Base-by-base conservation (phyloP, 371 early-diverging fungal genomes). In the Batrachochytrium dendrobatidis region DNA sequence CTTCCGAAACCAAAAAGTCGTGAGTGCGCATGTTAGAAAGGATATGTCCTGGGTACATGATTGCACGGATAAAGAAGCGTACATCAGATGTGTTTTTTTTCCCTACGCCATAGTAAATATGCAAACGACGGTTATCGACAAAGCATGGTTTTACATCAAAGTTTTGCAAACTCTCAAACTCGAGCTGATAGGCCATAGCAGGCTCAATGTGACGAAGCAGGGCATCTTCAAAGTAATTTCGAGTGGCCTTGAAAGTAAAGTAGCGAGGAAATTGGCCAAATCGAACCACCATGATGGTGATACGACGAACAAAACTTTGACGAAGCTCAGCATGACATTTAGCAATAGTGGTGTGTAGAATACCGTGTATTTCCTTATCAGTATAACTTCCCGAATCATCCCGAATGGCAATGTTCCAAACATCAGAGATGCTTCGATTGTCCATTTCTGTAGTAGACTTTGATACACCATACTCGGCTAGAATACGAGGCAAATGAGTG, bases 171-270 rank as follows among this genome's bases (percentile, higher is more conserved):
- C 97, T 85, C 29, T 87, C 82, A 58, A 98, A 75, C 73, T 96
- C 98, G 28, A 98, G 82, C 75, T 95, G 94, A 71, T 94, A 93
- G 22, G 96, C 95, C 83, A 94, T 85, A 28, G 93, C 94, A 30
- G 98, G 98, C 75, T 98, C 98, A 62, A 96, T 89, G 72, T 98
- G 92, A 66, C 98, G 92, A 62, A 96, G 92, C 39, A 93, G 88
- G 59, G 84, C 78, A 70, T 98, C 97, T 75, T 98, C 98, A 28
- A 63, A 60, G 69, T 85, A 95, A 65, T 86, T 86, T 54, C 79
- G 70, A 57, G 83, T 82, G 69, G 92, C 95, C 70, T 93, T 90
- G 87, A 91, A 98, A 51, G 97, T 98, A 63, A 94, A 94, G 75
- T 93, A 93, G 43, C 89, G 88, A 5, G 94, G 94, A 75, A 82